Percentiles rank a stretch among this genome's conserved stretches.
Conservation (phyloP, 1,284 basidiomycete species). For the Trichosporon faecale region DNA sequence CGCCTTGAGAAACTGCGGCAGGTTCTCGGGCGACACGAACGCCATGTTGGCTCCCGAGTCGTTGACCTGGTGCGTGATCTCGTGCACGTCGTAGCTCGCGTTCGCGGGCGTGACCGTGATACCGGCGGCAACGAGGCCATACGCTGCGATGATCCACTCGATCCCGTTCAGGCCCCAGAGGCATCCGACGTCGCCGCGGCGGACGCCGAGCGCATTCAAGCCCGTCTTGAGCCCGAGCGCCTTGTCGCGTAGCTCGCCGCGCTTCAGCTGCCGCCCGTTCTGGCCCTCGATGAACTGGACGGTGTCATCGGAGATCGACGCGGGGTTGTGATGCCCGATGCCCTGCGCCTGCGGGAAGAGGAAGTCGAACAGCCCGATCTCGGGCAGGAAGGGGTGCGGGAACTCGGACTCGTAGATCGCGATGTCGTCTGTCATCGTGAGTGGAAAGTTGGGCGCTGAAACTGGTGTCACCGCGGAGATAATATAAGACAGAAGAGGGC, state of each 20-base stretch:
- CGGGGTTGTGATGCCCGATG: background rate
- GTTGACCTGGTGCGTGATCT: constrained; percentile 43
- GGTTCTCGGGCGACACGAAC: constrained; percentile 59
- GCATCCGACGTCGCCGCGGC: constrained; percentile 39
- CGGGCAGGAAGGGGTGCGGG: constrained; percentile 14
- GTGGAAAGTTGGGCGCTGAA: background rate
- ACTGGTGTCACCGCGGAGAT: background rate
- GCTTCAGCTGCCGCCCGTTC: constrained; percentile 60
- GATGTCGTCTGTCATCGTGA: background rate
- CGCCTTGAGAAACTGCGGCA: constrained; percentile 35
- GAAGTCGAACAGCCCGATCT: constrained; percentile 14
- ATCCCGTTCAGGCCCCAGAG: constrained; percentile 58
- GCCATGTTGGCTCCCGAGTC: constrained; percentile 60
- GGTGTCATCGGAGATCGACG: background rate
- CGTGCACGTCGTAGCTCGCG: constrained; percentile 31
- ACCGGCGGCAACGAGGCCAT: constrained; percentile 55
- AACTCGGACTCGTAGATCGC: constrained; percentile 17
- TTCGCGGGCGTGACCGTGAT: constrained; percentile 43
- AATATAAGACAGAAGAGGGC: background rate
- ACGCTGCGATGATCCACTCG: constrained; percentile 61
- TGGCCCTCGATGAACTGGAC: constrained; percentile 65
- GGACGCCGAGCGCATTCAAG: constrained; percentile 46
- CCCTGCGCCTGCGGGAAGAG: constrained; percentile 13
- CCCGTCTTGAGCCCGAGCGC: constrained; percentile 61
- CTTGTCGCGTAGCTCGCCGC: constrained; percentile 59